phyloP scores from a whole-genome alignment of 2,329 filamentous ascomycete species.

The Reticulascus tulasneorum region DNA sequence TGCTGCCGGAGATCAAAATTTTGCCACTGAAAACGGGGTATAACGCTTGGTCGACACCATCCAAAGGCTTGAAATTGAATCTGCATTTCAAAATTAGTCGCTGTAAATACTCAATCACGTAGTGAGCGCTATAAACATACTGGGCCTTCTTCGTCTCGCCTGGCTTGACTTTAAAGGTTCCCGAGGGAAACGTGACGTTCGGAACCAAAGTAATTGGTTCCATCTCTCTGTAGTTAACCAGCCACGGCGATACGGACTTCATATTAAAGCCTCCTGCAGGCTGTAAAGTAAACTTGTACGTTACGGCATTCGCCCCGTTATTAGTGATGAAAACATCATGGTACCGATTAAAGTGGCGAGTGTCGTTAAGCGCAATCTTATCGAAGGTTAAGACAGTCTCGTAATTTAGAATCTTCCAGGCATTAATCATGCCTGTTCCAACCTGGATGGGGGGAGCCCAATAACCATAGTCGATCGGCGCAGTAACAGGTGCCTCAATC shows the following conservation, averaged over 20 bases:
- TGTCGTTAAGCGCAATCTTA: slow-evolving; percentile 42
- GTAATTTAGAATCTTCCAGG: slow-evolving; percentile 35
- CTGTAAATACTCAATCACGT: neutral
- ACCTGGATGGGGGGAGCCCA: slow-evolving; percentile 31
- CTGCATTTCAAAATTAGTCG: slow-evolving; percentile 4
- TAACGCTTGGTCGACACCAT: slow-evolving; percentile 19
- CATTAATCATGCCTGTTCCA: slow-evolving; percentile 39
- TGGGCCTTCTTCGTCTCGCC: slow-evolving; percentile 1
- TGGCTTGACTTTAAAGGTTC: neutral
- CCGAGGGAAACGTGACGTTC: neutral
- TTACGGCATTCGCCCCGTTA: slow-evolving; percentile 26
- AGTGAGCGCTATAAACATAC: neutral
- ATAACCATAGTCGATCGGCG: slow-evolving; percentile 17
- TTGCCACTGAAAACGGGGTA: slow-evolving; percentile 31
- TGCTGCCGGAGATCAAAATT: slow-evolving; percentile 28
- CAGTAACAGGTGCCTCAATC: slow-evolving; percentile 18
- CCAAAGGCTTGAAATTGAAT: slow-evolving; percentile 22
- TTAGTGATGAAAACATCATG: slow-evolving; percentile 30
- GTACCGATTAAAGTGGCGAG: slow-evolving; percentile 29
- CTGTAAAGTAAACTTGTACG: slow-evolving; percentile 26
- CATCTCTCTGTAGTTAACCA: slow-evolving; percentile 7
- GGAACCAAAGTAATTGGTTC: neutral
- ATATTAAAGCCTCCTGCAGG: slow-evolving; percentile 33
- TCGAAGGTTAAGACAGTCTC: slow-evolving; percentile 33
- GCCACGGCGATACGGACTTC: slow-evolving; percentile 11